Conservation (phyloP, 1,284 basidiomycete genomes). For the Cryptococcus sp. region DNA sequence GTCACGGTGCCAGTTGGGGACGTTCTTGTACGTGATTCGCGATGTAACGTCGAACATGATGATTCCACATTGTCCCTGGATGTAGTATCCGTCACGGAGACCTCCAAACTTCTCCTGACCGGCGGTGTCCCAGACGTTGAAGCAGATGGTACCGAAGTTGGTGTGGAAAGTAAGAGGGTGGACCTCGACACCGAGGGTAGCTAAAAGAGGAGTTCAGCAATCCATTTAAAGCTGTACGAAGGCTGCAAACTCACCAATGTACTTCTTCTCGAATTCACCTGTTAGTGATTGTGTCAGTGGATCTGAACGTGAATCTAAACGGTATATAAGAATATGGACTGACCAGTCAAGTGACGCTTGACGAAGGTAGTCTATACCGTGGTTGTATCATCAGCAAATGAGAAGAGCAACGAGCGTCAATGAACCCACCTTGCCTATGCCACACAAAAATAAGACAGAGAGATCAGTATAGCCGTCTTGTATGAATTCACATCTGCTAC, state of each 20-base stretch:
- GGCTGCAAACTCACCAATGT: constrained; percentile 72
- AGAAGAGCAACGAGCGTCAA: background rate
- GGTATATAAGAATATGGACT: constrained; percentile 6
- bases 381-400: too few relatives aligned
- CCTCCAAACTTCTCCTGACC: constrained; percentile 99
- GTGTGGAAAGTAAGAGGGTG: constrained; percentile 96
- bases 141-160: constrained; percentile 98
- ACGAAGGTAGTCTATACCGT: constrained; percentile 81
- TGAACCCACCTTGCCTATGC: constrained; percentile 48
- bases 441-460: background rate
- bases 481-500: background rate
- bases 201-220: constrained; percentile 54
- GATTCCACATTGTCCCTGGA: constrained; percentile 99
- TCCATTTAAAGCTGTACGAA: background rate
- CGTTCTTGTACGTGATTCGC: constrained; percentile 99
- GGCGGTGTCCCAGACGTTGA: constrained; percentile 99
- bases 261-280: constrained; percentile 99
- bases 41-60: constrained; percentile 99
- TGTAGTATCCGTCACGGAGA: constrained; percentile 96
- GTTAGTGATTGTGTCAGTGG: constrained; percentile 7
- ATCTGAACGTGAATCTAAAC: background rate
- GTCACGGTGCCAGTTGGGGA: constrained; percentile 99
- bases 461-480: background rate
- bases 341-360: constrained; percentile 97
- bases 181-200: constrained; percentile 98